Evolutionary conservation across 805 yeast genomes (phyloP), one percentile per base, ranked within the genome.

Genomic region (Danielia reshetovae): DNA sequence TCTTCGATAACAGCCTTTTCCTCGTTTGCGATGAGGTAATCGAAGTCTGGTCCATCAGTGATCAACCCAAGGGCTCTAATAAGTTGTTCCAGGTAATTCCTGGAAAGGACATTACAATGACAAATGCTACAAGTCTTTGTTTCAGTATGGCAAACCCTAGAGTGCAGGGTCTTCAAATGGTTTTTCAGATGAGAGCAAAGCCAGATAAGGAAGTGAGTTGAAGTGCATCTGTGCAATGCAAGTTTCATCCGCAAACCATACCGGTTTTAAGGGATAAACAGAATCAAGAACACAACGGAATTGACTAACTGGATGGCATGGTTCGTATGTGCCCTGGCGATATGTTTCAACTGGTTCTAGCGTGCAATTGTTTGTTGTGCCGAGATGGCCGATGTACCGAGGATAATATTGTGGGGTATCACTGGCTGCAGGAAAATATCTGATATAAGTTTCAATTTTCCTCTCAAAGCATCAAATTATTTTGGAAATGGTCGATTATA

Each of bases 51-150:
- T 70, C 77, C 23, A 61, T 81, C 17, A 70, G 72, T 29, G 72
- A 66, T 40, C 57, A 59, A 33, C 68, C 69, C 13, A 58, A 57
- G 13, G 69, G 70, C 4, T 41, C 72, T 8, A 67, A 61, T 35
- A 72, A 71, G 23, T 72, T 81, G 9, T 65, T 74, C 15, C 95
- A 86, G 53, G 81, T 85, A 4, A 68, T 86, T 26, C 72, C 79
- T 3, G 90, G 90, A 15, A 81, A 79, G 51, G 85, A 77, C 45
- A 73, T 85, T 21, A 48, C 43, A 12, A 40, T 60, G 49, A 39
- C 64, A 24, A 49, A 48, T 31, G 38, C 46, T 11, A 48, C 48
- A 4, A 34, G 43, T 12, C 43, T 59, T 6, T 41, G 55, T 7
- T 54, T 64, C 31, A 32, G 54, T 51, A 68, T 83, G 65, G 81